Conservation (phyloP, 73 alveolate species). For the Breviolum minutum region DNA sequence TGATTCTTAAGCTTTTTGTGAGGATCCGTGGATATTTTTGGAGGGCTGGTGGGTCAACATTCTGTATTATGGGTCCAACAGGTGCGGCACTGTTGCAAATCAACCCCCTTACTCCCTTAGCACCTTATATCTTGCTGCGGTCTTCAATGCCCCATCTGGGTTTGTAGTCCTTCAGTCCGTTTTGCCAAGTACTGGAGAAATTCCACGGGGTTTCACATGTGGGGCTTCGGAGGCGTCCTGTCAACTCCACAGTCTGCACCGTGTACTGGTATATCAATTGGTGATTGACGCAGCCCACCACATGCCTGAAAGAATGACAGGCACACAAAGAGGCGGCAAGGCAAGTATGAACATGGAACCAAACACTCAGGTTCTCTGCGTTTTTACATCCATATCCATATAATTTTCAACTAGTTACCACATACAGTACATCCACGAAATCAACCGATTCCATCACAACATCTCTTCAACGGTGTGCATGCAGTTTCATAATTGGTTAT, state of each 20-base stretch:
- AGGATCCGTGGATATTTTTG: not conserved
- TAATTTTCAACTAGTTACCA: not conserved
- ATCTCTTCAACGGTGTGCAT: too few species aligned
- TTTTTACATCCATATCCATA: not conserved
- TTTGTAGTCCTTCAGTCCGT: not conserved
- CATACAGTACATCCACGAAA: too few species aligned
- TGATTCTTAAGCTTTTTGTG: not conserved
- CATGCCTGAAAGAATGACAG: conserved; percentile 17
- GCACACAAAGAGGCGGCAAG: not conserved
- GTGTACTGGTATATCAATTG: conserved; percentile 39
- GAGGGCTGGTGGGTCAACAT: too few species aligned
- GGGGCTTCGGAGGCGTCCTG: conserved; percentile 4
- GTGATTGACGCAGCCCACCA: conserved; percentile 87
- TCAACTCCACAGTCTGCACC: conserved; percentile 47
- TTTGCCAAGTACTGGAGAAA: too few species aligned
- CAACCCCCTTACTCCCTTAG: not conserved
- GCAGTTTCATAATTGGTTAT: too few species aligned
- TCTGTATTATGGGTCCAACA: too few species aligned
- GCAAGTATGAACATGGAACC: not conserved
- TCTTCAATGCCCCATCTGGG: conserved; percentile 32
- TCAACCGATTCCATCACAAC: too few species aligned
- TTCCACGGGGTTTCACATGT: too few species aligned
- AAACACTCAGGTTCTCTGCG: too few species aligned
- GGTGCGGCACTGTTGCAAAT: too few species aligned
- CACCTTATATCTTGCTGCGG: not conserved